phyloP scores from a whole-genome alignment of 2,329 filamentous ascomycete genomes.

The Colletotrichum chrysophilum region DNA sequence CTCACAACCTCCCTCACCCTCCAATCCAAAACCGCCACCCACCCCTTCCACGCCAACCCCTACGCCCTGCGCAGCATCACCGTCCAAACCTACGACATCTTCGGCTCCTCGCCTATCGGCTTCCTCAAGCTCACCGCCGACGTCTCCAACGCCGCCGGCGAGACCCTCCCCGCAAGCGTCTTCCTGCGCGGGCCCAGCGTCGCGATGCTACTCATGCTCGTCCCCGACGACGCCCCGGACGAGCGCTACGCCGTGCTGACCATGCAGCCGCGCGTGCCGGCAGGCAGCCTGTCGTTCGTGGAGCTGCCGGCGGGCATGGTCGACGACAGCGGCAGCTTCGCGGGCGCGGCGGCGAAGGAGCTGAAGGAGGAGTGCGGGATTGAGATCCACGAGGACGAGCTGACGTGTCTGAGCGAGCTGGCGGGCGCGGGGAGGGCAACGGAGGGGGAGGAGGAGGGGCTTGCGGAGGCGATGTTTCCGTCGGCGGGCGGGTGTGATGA shows the following conservation, averaged over 20 bases:
- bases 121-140: slow-evolving; percentile 61
- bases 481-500: slow-evolving; percentile 67
- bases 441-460: slow-evolving; percentile 33
- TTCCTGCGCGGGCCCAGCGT: slow-evolving; percentile 67
- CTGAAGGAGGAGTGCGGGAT: slow-evolving; percentile 66
- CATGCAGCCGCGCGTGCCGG: slow-evolving; percentile 62
- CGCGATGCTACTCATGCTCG: slow-evolving; percentile 62
- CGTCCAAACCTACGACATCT: slow-evolving; percentile 60
- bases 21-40: slow-evolving; percentile 42
- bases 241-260: slow-evolving; percentile 65
- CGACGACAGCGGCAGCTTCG: slow-evolving; percentile 57
- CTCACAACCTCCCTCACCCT: slow-evolving; percentile 51
- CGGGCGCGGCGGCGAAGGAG: slow-evolving; percentile 63
- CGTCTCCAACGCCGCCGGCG: slow-evolving; percentile 52
- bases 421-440: slow-evolving; percentile 32
- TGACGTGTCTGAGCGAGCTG: slow-evolving; percentile 59
- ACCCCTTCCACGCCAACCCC: slow-evolving; percentile 60
- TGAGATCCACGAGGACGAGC: slow-evolving; percentile 50
- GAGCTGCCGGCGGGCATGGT: slow-evolving; percentile 67
- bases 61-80: slow-evolving; percentile 56
- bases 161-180: slow-evolving; percentile 57
- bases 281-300: slow-evolving; percentile 57
- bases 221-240: slow-evolving; percentile 54
- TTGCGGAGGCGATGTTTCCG: slow-evolving; percentile 59
- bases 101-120: slow-evolving; percentile 51